Percentiles rank a stretch among this genome's conserved stretches.
These are phyloP conservation scores for Capronia coronata DNA, from an alignment of 2,329 filamentous ascomycete species.

Conservation along the genomic window DNA sequence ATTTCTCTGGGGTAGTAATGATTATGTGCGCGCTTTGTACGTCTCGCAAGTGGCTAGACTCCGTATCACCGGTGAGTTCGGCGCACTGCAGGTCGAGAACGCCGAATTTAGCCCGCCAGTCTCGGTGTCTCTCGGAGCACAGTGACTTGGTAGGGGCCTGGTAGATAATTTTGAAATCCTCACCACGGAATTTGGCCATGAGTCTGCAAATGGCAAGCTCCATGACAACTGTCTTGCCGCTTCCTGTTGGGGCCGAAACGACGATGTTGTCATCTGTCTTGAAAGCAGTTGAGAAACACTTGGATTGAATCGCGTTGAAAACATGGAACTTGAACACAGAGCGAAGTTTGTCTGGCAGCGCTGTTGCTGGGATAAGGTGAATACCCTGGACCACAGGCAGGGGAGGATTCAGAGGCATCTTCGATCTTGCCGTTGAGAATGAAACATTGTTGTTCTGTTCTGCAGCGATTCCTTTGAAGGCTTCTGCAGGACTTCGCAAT, in stretches of 20 bases:
- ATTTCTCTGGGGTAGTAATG: slow-evolving; percentile 83
- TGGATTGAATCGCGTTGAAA: slow-evolving; percentile 80
- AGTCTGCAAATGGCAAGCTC: slow-evolving; percentile 76
- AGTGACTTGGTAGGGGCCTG: slow-evolving; percentile 79
- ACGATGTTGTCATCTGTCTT: slow-evolving; percentile 67
- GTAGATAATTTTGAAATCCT: slow-evolving; percentile 73
- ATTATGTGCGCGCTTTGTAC: slow-evolving; percentile 74
- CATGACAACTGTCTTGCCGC: slow-evolving; percentile 75
- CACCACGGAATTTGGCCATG: slow-evolving; percentile 50
- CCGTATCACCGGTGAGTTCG: slow-evolving; percentile 77
- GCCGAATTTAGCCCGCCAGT: slow-evolving; percentile 71
- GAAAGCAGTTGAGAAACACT: slow-evolving; percentile 64
- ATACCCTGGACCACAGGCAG: slow-evolving; percentile 53
- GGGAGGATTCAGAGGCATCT: not conserved
- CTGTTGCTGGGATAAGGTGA: slow-evolving; percentile 51
- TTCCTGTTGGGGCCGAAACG: slow-evolving; percentile 73
- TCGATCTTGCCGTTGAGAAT: not conserved
- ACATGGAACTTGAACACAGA: slow-evolving; percentile 64
- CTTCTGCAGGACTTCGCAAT: not conserved
- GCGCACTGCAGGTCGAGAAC: slow-evolving; percentile 62
- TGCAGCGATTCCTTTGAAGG: not conserved
- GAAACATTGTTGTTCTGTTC: not conserved
- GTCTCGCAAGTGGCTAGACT: slow-evolving; percentile 56
- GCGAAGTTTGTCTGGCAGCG: slow-evolving; percentile 63
- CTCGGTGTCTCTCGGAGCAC: slow-evolving; percentile 66